Percentiles rank a stretch among this genome's conserved stretches.
phyloP scores from a whole-genome alignment of 768 basidiomycete genomes.

The Xanthoconium stramineum region DNA sequence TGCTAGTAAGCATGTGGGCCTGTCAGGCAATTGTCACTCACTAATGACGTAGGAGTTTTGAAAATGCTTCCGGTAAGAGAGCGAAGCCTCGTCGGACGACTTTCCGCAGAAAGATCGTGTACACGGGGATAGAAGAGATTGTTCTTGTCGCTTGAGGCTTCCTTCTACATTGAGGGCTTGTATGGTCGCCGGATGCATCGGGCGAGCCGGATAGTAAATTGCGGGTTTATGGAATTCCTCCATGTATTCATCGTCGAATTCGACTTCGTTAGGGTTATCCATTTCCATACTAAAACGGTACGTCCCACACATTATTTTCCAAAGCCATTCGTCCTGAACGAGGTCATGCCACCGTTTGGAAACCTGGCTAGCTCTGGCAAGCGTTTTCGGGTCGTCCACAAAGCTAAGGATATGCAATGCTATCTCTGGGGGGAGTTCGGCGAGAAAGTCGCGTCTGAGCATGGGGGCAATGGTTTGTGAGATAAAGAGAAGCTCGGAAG shows the following conservation, averaged over 20 bases:
- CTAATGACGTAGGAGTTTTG: constrained; percentile 69
- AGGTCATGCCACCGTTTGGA: constrained; percentile 69
- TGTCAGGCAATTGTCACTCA: constrained; percentile 32
- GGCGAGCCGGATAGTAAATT: constrained; percentile 32
- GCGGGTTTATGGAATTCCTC: constrained; percentile 35
- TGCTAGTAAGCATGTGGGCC: not conserved
- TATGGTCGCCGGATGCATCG: constrained; percentile 41
- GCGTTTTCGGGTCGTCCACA: constrained; percentile 69
- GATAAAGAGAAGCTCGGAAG: constrained; percentile 62
- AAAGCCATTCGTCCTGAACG: constrained; percentile 71
- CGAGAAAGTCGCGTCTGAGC: constrained; percentile 59
- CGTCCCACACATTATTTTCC: constrained; percentile 69
- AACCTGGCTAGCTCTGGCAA: constrained; percentile 68
- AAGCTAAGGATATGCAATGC: constrained; percentile 72
- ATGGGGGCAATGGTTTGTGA: constrained; percentile 61
- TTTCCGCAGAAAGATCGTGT: constrained; percentile 13
- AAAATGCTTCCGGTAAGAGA: constrained; percentile 68
- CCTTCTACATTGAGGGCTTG: constrained; percentile 36
- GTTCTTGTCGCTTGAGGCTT: constrained; percentile 28
- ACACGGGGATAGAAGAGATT: constrained; percentile 25
- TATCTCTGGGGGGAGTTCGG: constrained; percentile 66
- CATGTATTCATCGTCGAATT: constrained; percentile 23
- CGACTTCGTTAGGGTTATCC: constrained; percentile 19
- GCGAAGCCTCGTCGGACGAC: not conserved
- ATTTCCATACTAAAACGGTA: constrained; percentile 44